Percentiles rank a stretch among this genome's conserved stretches.
These are phyloP conservation scores for Diaporthe caulivora DNA, from an alignment of 2,329 filamentous ascomycete species.

Conservation along the genomic window DNA sequence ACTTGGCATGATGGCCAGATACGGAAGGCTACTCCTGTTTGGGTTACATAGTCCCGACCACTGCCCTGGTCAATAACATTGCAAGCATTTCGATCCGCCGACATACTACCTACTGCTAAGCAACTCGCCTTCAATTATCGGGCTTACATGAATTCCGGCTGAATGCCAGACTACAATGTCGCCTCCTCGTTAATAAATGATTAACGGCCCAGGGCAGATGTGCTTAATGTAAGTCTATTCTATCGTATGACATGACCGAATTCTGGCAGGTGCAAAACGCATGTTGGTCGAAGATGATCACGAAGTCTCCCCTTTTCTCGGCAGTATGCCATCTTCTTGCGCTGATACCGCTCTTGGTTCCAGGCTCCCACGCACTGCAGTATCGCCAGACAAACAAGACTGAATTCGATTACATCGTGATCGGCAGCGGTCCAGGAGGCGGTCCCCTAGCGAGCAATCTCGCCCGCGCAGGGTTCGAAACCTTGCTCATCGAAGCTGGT, in stretches of 20 bases:
- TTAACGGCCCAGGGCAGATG: neutral
- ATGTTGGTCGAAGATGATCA: neutral
- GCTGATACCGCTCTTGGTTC: neutral
- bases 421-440: conserved; percentile 29
- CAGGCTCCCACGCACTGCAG: neutral
- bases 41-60: conserved; percentile 12
- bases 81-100: neutral
- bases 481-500: conserved; percentile 62
- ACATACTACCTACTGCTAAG: neutral
- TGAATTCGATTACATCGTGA: conserved; percentile 29
- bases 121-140: conserved; percentile 13
- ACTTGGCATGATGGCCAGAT: neutral
- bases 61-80: neutral
- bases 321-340: conserved; percentile 10
- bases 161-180: neutral
- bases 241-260: neutral
- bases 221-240: neutral
- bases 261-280: neutral
- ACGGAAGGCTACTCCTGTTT: conserved; percentile 7
- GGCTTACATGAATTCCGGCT: conserved; percentile 5
- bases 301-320: neutral
- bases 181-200: neutral
- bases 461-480: conserved; percentile 17
- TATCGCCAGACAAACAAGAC: neutral
- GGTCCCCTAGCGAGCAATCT: conserved; percentile 25